Evolutionary conservation across 768 basidiomycete species (phyloP), one percentile per base, ranked within the genome.

Genomic region (Multifurca ochricompacta): DNA sequence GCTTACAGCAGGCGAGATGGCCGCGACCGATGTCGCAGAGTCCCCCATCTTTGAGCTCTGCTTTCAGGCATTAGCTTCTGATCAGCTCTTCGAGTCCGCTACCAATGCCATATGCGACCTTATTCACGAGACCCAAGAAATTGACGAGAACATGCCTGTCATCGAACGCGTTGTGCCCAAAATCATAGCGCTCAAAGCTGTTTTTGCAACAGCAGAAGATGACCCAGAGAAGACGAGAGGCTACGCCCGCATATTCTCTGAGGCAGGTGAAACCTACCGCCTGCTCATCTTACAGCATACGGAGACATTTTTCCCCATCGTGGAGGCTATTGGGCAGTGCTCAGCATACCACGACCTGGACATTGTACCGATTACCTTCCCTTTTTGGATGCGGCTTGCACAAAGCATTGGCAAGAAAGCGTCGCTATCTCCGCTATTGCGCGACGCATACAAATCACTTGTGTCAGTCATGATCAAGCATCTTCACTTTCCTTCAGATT

Each of bases 321-420:
- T 99, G 19, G 87, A 95, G 63, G 94, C 92, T 21, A 94, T 99
- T 61, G 87, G 87, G 8, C 80, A 87, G 64, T 98, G 95, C 65
- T 87, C 96, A 13, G 89, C 90, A 2, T 95, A 90, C 70, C 79
- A 79, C 14, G 92, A 97, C 66, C 83, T 98, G 53, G 96, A 98
- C 65, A 88, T 98, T 64, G 94, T 96, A 27, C 90, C 87, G 4
- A 94, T 98, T 69, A 98, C 96, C 10, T 97, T 98, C 74, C 83
- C 87, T 27, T 98, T 99, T 76, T 99, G 96, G 96, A 93, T 91
- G 82, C 85, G 88, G 16, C 83, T 99, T 32, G 87, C 93, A n/a
- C 86, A 90, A 64, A 84, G 81, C 51, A 81, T 98, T 23, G 83
- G 85, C 48, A 93, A 91, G 71, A 81, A 77, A 60, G 69, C 80